Evolutionary conservation across 176 grass and related monocot species (phyloP).

Genomic region (Hordeum vulgare): MorexV3_pseudomolecules_assembly NC_058519.1:62867665-62868164

Average conservation of each 20-base stretch:
- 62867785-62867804: background rate
- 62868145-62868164: background rate
- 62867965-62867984: constrained; percentile 86
- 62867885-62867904: background rate
- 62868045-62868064: background rate
- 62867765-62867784: background rate
- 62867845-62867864: background rate
- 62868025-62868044: constrained; percentile 50
- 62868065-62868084: background rate
- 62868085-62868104: constrained; percentile 1
- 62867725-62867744: background rate
- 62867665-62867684: background rate
- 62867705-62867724: background rate
- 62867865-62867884: constrained; percentile 2
- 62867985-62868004: constrained; percentile 58
- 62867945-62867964: constrained; percentile 98
- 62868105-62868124: constrained; percentile 42
- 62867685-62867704: background rate
- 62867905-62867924: background rate
- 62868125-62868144: constrained; percentile 35
- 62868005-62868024: constrained; percentile 54
- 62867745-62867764: background rate
- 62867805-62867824: background rate
- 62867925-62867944: constrained; percentile 90
- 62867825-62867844: background rate